Conservation (phyloP, 179 eudicot species). For the Vitellaria paradoxa region DNA sequence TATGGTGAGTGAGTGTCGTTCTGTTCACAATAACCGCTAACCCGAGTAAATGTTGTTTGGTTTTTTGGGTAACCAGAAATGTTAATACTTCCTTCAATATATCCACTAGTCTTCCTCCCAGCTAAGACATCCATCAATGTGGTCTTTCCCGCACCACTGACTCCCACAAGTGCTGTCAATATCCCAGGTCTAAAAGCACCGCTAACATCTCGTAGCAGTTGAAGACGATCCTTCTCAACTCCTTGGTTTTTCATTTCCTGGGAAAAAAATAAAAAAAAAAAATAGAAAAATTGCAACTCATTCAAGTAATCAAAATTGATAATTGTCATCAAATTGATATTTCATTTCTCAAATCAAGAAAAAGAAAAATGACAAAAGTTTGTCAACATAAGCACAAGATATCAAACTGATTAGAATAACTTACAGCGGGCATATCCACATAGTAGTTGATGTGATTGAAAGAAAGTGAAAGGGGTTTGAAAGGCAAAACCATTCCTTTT, state of each 20-base stretch:
- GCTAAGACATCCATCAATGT: slow-evolving; percentile 83
- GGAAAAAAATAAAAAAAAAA: not conserved
- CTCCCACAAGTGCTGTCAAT: slow-evolving; percentile 81
- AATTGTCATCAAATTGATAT: not conserved
- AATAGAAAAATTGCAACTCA: not conserved
- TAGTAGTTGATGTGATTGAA: slow-evolving; percentile 72
- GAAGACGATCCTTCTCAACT: slow-evolving; percentile 54
- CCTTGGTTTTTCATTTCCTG: slow-evolving; percentile 77
- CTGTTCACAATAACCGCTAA: slow-evolving; percentile 85
- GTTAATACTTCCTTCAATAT: slow-evolving; percentile 59
- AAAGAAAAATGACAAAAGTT: not conserved
- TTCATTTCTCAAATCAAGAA: not conserved
- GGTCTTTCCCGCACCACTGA: slow-evolving; percentile 87
- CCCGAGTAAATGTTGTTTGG: slow-evolving; percentile 72
- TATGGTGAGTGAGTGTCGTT: slow-evolving; percentile 76
- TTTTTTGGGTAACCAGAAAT: slow-evolving; percentile 80
- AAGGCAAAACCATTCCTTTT: slow-evolving; percentile 80
- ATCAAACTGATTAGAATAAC: slow-evolving; percentile 23
- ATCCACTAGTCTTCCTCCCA: slow-evolving; percentile 77
- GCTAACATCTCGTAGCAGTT: slow-evolving; percentile 66
- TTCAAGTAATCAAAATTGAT: not conserved
- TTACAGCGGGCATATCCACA: slow-evolving; percentile 82
- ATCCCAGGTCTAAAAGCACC: slow-evolving; percentile 83
- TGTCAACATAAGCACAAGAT: not conserved
- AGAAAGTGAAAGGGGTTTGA: slow-evolving; percentile 68